Evolutionary conservation across 2,329 filamentous ascomycete species (phyloP).

Genomic region (Trichoderma breve): DNA sequence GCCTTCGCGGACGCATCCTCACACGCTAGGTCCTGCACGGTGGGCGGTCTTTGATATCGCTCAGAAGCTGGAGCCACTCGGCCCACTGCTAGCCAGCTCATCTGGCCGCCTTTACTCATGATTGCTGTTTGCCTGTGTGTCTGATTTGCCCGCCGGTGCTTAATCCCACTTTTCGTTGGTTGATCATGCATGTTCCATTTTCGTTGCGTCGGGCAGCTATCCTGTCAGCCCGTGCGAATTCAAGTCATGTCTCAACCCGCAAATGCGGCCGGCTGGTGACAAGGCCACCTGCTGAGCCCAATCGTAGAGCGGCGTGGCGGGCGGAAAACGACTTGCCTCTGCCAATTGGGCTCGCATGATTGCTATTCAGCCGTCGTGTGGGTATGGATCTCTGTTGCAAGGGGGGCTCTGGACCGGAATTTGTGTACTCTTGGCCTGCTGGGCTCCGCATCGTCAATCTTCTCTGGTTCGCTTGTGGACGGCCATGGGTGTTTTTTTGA

Average conservation of each 20-base stretch:
- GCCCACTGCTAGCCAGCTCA: constrained; percentile 22
- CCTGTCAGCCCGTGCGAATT: constrained; percentile 15
- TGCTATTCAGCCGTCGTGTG: constrained; percentile 22
- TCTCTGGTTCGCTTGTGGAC: constrained; percentile 21
- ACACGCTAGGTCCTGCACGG: constrained; percentile 21
- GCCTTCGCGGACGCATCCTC: constrained; percentile 22
- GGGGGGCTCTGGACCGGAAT: constrained; percentile 29
- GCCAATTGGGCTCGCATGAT: constrained; percentile 34
- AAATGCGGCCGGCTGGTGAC: constrained; percentile 5
- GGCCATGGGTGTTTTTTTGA: constrained; percentile 15
- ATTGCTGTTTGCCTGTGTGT: constrained; percentile 6
- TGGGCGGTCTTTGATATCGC: constrained; percentile 20
- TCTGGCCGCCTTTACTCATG: constrained; percentile 18
- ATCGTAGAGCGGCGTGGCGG: constrained; percentile 33
- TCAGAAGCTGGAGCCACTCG: constrained; percentile 16
- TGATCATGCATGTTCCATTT: constrained; percentile 19
- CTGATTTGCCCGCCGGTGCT: constrained; percentile 15
- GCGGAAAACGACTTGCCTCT: constrained; percentile 25
- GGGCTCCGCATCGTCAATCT: constrained; percentile 22
- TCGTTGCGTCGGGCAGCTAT: constrained; percentile 19
- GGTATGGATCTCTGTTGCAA: constrained; percentile 23
- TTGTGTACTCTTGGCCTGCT: constrained; percentile 23
- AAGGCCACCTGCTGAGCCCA: constrained; percentile 25
- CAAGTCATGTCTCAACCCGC: constrained; percentile 26
- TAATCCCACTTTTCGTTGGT: constrained; percentile 18